A percentile compares a stretch with the other conserved stretches of the same genome.
Conservation (phyloP, 371 early-diverging fungal species). For the Basidiobolus meristosporus region DNA sequence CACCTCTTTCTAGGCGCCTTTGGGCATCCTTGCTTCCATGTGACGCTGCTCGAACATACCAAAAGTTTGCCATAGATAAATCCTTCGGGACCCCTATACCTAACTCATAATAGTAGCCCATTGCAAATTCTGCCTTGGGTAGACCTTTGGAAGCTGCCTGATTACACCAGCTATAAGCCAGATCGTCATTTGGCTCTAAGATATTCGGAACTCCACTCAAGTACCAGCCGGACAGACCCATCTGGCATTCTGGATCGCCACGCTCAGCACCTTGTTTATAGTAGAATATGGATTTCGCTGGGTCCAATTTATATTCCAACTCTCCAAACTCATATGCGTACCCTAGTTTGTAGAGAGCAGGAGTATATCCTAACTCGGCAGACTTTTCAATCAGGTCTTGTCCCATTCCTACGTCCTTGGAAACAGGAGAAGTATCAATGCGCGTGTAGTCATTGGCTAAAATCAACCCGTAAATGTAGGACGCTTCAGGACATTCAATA, state of each 20-base stretch:
- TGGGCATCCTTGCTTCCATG: constrained; percentile 31
- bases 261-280: constrained; percentile 74
- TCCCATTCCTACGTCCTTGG: constrained; percentile 14
- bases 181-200: constrained; percentile 55
- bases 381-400: constrained; percentile 19
- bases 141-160: constrained; percentile 55
- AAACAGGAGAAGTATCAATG: constrained; percentile 11
- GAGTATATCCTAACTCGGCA: constrained; percentile 32
- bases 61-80: constrained; percentile 42
- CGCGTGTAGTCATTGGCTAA: constrained; percentile 11
- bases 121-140: constrained; percentile 84
- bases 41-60: constrained; percentile 46
- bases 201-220: constrained; percentile 62
- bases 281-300: constrained; percentile 46
- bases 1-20: neutral
- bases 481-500: constrained; percentile 30
- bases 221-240: constrained; percentile 90
- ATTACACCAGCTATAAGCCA: constrained; percentile 78
- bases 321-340: constrained; percentile 62
- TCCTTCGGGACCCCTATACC: constrained; percentile 58
- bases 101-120: constrained; percentile 84
- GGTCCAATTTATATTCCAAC: constrained; percentile 42
- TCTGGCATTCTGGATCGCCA: constrained; percentile 78
- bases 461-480: constrained; percentile 47
- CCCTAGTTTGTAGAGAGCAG: constrained; percentile 57